Base-by-base conservation (phyloP, 2,329 filamentous ascomycete species). In the Arthrinium puccinioides region DNA sequence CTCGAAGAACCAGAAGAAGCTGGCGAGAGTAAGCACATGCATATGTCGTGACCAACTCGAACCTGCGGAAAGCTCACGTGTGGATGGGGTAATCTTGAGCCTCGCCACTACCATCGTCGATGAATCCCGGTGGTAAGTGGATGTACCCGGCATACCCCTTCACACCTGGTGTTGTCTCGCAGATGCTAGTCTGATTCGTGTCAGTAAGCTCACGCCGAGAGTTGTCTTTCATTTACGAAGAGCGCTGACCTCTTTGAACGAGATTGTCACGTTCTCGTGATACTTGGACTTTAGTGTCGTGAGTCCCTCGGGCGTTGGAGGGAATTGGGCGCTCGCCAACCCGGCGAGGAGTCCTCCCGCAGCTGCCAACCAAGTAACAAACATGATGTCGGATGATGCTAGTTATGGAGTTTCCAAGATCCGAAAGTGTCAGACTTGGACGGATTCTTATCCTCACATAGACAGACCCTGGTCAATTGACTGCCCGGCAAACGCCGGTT, bases 131-230 rank as follows among this genome's bases (percentile, higher is more conserved):
- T 2, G 73, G 70, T 24, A 81, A 54, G 38, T 66, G 63, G 24
- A 82, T 69, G 60, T 80, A 79, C 42, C 78, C 77, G 4, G 73
- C 64, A 49, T 74, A 82, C 62, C 54, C 77, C 76, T 55, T 80
- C 69, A 58, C 75, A 64, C 56, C 80, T 69, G 19, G 64, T 60
- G 38, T 64, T 38, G 55, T 78, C 74, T 39, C 69, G 64, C 37
- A 78, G 74, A 46, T 64, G 59, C 55, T 76, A 74, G 37, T 73
- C 79, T 69, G 24, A 24, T 2, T 7, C 11, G 24, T 66, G 69
- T 13, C 57, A 54, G 9, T 26, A n/a, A 27, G 16, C 23, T 37
- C 6, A 5, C 8, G 9, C 4, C 9, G 11, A n/a, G 9, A 10
- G 13, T 16, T 4, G 7, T 21, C 10, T 2, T 4, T 4, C 15